Evolutionary conservation across 371 early-diverging fungal species (phyloP).

Genomic region (Mycotypha africana): DNA sequence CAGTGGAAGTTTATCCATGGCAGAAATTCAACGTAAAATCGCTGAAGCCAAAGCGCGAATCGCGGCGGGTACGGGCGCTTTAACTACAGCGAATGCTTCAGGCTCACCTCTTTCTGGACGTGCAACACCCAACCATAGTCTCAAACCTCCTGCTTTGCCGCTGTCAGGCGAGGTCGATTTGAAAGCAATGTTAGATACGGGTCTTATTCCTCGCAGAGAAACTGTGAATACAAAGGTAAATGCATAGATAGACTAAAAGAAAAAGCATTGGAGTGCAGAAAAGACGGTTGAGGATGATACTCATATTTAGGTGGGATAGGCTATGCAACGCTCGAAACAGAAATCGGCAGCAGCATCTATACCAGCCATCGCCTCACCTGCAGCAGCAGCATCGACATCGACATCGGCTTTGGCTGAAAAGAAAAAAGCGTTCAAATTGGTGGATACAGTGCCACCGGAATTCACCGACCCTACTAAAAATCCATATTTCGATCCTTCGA

Average conservation of each 20-base stretch:
- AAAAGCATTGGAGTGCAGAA: not conserved
- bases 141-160: conserved; percentile 22
- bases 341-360: not conserved
- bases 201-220: conserved; percentile 50
- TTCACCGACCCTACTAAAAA: conserved; percentile 70
- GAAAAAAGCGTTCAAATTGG: conserved; percentile 36
- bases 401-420: conserved; percentile 10
- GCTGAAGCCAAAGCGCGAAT: conserved; percentile 45
- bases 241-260: not conserved
- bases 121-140: not conserved
- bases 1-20: conserved; percentile 8
- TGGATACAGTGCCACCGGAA: conserved; percentile 29
- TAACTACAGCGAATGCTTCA: not conserved
- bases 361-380: no score
- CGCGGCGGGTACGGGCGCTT: conserved; percentile 4
- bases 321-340: conserved; percentile 28
- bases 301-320: conserved; percentile 16
- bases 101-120: not conserved
- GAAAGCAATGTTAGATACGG: conserved; percentile 47
- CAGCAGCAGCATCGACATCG: not conserved
- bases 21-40: conserved; percentile 46
- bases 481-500: conserved; percentile 79
- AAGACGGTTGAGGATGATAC: no score
- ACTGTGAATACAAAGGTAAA: conserved; percentile 46
- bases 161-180: conserved; percentile 38